Base-by-base conservation (phyloP, 176 grass and related monocot species). In the Aechmea fasciata region DNA sequence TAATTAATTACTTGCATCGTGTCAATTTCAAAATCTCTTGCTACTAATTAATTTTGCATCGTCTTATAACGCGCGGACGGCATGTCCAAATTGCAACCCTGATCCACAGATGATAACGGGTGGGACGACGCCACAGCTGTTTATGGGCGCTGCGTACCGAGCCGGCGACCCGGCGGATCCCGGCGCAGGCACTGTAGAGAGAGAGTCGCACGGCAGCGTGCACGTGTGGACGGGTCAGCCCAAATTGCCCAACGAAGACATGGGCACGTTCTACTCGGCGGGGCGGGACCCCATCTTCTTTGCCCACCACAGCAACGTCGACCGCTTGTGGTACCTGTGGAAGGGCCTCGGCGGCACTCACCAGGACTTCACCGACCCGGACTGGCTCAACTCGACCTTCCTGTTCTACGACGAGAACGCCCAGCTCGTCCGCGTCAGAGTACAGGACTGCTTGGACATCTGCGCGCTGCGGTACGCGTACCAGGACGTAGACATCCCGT, bases 321-420 rank as follows among this genome's bases (percentile, higher is more conserved):
- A 88, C 57, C 86, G 86, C 51, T 48, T 88, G 82, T 89, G 86
- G 86, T 67, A 73, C 1, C 57, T 85, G 57, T 89, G 86, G 86
- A 81, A 72, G 66, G 67, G 59, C 64, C 82, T 82, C 20, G 79
- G 76, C 29, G 47, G 71, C 5, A 70, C 14, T 28, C 75, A 55
- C 63, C 50, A 33, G 3, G 53, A 79, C 71, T 65, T 85, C 51
- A 11, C 52, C 0, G 86, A 89, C 68, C 11, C 50, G 4, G 82
- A 85, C 52, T 89, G 82, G 82, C 86, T 89, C 20, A 47, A 84
- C 13, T 19, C 86, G 64, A 61, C 70, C 17, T 89, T 89, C 71
- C 74, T 89, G 13, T 85, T 85, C 78, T 89, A 89, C 52, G 86
- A 89, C 52, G 86, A 85, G 82, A 81, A 85, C 26, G 61, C 74